Percentiles rank a stretch among this genome's conserved stretches.
Conservation (phyloP, 2,329 filamentous ascomycete species). For the Thielaviopsis euricoi region DNA sequence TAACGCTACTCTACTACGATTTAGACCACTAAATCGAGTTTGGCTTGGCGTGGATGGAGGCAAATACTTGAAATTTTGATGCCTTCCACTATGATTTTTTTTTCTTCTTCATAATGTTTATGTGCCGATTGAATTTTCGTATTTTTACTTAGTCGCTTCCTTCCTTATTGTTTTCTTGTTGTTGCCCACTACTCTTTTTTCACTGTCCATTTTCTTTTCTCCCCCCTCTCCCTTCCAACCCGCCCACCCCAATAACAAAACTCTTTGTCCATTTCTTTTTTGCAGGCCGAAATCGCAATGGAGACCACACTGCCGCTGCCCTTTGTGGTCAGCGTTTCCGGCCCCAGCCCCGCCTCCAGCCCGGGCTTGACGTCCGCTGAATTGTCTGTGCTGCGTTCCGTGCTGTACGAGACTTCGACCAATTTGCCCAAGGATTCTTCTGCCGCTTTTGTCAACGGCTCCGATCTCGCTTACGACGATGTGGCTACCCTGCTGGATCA, state of each 20-base stretch:
- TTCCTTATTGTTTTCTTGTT: no score
- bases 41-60: slow-evolving; percentile 2
- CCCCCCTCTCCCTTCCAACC: no score
- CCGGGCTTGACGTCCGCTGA: slow-evolving; percentile 40
- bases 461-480: slow-evolving; percentile 47
- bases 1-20: not conserved
- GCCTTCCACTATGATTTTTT: no score
- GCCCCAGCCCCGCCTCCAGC: slow-evolving; percentile 24
- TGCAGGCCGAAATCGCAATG: slow-evolving; percentile 25
- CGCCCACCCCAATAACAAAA: no score
- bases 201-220: not conserved
- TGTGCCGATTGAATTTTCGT: no score
- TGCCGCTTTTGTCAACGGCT: slow-evolving; percentile 62
- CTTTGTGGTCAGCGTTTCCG: slow-evolving; percentile 42
- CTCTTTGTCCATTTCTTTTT: not conserved
- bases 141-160: no score
- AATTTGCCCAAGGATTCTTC: slow-evolving; percentile 29
- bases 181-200: not conserved
- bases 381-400: slow-evolving; percentile 39
- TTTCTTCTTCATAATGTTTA: no score
- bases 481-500: slow-evolving; percentile 68
- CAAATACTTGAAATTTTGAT: no score
- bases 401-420: slow-evolving; percentile 28
- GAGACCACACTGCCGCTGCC: slow-evolving; percentile 48
- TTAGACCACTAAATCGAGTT: no score